Percentiles rank a stretch among this genome's conserved stretches.
phyloP scores from a whole-genome alignment of 2,329 filamentous ascomycete genomes.

The Cercospora nicotianae region DNA sequence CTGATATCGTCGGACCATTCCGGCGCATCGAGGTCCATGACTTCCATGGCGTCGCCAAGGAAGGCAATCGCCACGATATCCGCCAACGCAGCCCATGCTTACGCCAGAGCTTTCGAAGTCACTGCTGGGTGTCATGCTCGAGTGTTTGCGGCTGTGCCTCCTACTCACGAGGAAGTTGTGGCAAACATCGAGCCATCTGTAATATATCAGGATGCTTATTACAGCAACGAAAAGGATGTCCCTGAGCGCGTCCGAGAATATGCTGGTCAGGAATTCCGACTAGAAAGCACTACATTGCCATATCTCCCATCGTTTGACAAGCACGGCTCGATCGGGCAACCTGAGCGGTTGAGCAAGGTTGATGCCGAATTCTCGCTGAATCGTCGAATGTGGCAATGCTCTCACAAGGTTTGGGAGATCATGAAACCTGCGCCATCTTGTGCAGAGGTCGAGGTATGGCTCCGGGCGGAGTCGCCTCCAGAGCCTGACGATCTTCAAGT shows the following conservation, averaged over 20 bases:
- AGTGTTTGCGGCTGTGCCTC: constrained; percentile 45
- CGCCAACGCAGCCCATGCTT: constrained; percentile 11
- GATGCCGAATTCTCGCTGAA: constrained; percentile 55
- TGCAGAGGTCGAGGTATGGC: constrained; percentile 70
- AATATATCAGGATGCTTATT: constrained; percentile 83
- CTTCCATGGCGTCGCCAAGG: background rate
- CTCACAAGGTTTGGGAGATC: constrained; percentile 74
- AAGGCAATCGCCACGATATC: background rate
- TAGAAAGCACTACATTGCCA: constrained; percentile 72
- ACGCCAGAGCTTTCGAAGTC: constrained; percentile 29
- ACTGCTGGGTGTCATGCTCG: constrained; percentile 30
- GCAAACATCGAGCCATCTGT: constrained; percentile 65
- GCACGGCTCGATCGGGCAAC: constrained; percentile 54
- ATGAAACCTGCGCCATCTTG: constrained; percentile 67
- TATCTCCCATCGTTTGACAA: constrained; percentile 71
- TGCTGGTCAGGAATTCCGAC: constrained; percentile 78
- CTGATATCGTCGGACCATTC: background rate
- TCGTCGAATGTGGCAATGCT: constrained; percentile 58
- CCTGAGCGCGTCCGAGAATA: constrained; percentile 77
- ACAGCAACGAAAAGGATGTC: constrained; percentile 80
- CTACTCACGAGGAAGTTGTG: constrained; percentile 49
- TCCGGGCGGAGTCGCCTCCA: constrained; percentile 42
- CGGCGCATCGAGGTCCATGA: background rate
- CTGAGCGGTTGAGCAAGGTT: constrained; percentile 55
- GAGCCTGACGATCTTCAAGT: constrained; percentile 22